These are phyloP conservation scores for Murraya koenigii DNA, from an alignment of 345 rosid species.

Conservation along the genomic window DNA sequence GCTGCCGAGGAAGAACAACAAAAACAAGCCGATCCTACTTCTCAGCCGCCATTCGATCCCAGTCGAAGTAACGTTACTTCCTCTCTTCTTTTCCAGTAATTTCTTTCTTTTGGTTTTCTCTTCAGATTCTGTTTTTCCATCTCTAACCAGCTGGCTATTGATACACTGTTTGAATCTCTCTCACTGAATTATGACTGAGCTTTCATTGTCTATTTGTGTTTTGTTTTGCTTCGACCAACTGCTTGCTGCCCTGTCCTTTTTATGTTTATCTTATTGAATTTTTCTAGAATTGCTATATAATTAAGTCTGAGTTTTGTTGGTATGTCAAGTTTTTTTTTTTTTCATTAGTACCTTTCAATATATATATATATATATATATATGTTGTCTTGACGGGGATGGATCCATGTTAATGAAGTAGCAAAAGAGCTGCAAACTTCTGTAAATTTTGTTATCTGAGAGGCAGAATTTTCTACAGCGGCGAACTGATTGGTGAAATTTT, in stretches of 20 bases:
- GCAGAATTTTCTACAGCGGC: not conserved
- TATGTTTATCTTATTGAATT: not conserved
- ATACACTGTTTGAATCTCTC: not conserved
- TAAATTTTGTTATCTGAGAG: not conserved
- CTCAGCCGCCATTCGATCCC: constrained; percentile 52
- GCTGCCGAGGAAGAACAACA: not conserved
- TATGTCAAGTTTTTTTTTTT: not conserved
- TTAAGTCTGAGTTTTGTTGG: not conserved
- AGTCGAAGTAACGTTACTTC: constrained; percentile 62
- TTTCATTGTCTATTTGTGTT: not conserved
- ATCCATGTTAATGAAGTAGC: not conserved
- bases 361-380: too few relatives aligned
- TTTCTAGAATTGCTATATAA: not conserved
- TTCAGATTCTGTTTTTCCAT: constrained; percentile 16
- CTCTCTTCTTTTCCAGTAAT: not conserved
- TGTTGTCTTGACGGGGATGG: too few relatives aligned
- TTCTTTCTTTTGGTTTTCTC: constrained; percentile 6
- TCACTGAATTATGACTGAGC: not conserved
- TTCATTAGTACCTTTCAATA: too few relatives aligned
- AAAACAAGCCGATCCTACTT: not conserved
- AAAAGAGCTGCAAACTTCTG: not conserved
- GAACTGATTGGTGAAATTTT: not conserved
- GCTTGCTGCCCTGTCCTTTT: not conserved
- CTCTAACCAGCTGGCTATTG: not conserved
- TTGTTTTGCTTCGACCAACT: not conserved